A percentile compares a stretch with the other conserved stretches of the same genome.
Conservation (phyloP, 176 grass and related monocot species). For the Stipa capillata region DNA sequence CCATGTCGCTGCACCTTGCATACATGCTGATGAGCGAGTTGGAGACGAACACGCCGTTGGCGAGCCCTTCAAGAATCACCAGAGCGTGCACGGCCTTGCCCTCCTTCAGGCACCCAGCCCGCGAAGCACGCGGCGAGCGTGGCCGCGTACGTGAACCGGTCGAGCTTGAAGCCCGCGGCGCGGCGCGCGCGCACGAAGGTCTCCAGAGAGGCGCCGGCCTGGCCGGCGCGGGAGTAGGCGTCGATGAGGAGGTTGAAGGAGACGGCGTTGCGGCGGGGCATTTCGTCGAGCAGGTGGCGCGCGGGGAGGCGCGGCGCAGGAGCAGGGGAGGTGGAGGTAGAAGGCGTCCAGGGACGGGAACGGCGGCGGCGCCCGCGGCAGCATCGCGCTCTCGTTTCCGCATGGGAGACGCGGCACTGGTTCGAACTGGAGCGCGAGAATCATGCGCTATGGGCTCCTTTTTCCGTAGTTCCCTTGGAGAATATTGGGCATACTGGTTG, state of each 20-base stretch:
- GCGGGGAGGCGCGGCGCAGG: constrained; percentile 10
- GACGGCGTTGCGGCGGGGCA: constrained; percentile 38
- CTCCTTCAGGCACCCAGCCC: neutral
- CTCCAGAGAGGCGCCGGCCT: neutral
- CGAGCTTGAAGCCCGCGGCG: neutral
- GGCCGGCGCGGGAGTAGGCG: constrained; percentile 27
- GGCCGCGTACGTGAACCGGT: constrained; percentile 41
- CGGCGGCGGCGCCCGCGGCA: neutral
- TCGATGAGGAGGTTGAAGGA: constrained; percentile 49
- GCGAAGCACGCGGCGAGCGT: constrained; percentile 32
- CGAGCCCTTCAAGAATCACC: constrained; percentile 10
- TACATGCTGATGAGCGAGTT: constrained; percentile 60
- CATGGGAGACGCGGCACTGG: neutral
- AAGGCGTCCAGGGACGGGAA: constrained; percentile 21
- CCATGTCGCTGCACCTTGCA: constrained; percentile 32
- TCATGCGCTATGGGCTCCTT: no score
- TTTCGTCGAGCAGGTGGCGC: constrained; percentile 44
- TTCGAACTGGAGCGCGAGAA: no score
- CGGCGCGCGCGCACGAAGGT: constrained; percentile 23
- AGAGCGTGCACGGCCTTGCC: constrained; percentile 45
- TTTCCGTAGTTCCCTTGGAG: no score
- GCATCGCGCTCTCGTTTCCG: neutral
- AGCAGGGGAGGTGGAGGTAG: constrained; percentile 42
- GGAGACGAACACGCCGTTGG: constrained; percentile 17
- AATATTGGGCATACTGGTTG: no score